Evolutionary conservation across 1,139 yeast genomes (phyloP).

Genomic region (Debaryomyces udenii): DNA sequence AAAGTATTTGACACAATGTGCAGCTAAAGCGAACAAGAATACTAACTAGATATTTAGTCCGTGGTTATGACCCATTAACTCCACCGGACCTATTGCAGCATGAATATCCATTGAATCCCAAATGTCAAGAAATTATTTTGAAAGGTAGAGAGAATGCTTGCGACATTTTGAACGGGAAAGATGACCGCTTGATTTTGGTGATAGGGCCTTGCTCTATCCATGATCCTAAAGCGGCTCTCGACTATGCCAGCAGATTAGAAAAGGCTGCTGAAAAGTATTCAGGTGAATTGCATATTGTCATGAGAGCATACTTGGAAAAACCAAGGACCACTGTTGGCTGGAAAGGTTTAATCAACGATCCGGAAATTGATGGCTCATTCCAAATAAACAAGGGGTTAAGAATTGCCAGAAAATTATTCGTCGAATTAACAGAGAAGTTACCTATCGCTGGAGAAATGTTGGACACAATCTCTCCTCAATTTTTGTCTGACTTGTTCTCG

Average conservation of each 20-base stretch:
- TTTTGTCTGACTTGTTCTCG: slow-evolving; percentile 83
- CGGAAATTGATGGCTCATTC: slow-evolving; percentile 92
- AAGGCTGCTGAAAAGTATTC: slow-evolving; percentile 63
- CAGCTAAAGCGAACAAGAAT: slow-evolving; percentile 2
- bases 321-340: slow-evolving; percentile 99
- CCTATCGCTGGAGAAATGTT: slow-evolving; percentile 98
- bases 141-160: slow-evolving; percentile 79
- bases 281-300: slow-evolving; percentile 79
- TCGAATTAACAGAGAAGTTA: slow-evolving; percentile 71
- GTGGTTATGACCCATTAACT: slow-evolving; percentile 91
- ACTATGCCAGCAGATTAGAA: slow-evolving; percentile 72
- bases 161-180: slow-evolving; percentile 70
- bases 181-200: slow-evolving; percentile 78
- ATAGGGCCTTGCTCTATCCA: slow-evolving; percentile 98
- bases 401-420: slow-evolving; percentile 84
- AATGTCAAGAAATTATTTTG: slow-evolving; percentile 62
- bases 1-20: not conserved
- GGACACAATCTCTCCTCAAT: slow-evolving; percentile 96
- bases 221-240: slow-evolving; percentile 90
- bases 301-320: slow-evolving; percentile 98
- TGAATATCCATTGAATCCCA: slow-evolving; percentile 72
- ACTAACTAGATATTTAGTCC: slow-evolving; percentile 28
- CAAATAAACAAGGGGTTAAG: slow-evolving; percentile 93
- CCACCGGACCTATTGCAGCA: slow-evolving; percentile 95
- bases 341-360: slow-evolving; percentile 98